Evolutionary conservation across 148 eudicot genomes (phyloP), one percentile per base, ranked within the genome.

Genomic region (Drosera capensis): DNA sequence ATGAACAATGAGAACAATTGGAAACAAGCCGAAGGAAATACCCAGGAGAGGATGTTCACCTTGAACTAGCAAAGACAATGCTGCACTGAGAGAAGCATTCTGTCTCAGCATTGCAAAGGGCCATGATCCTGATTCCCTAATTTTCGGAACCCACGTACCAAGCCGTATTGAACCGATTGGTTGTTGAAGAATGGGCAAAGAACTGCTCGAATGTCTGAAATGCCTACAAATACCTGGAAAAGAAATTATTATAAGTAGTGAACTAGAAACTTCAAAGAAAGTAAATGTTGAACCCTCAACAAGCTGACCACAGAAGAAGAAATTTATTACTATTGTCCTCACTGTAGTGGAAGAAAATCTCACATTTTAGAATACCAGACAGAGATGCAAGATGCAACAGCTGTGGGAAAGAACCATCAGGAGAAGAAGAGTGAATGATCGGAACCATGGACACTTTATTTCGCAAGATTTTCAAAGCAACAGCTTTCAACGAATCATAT

Each of bases 81-180:
- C 96, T 53, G 68, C 77, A 48, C 73, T 71, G 51, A 86, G 78
- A 59, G 85, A 70, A 31, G 94, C 82, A 64, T 66, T 72, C 20
- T 71, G 78, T 68, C 75, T 82, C 66, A 86, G 52, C 79, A 74
- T 82, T 35, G 88, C 94, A 54, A 86, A 69, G 34, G 84, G 81
- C 23, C 35, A 67, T 49, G 66, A 65, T 60, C 57, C 79, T 29
- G 96, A 47, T 39, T 82, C 94, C 39, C 96, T 88, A 51, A 79
- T 77, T 65, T 77, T 79, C 1, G 96, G 94, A 64, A 82, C 96
- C 96, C 96, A 79, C 14, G 94, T 82, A 46, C 96, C 96, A 65
- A 86, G 35, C 67, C 80, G 87, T 68, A 86, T 71, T 31, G 80
- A 58, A 64, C 68, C 68, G 24, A 86, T 86, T 42, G 96, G 94